Base-by-base conservation (phyloP, 768 basidiomycete species). In the Boletellus emodensis region DNA sequence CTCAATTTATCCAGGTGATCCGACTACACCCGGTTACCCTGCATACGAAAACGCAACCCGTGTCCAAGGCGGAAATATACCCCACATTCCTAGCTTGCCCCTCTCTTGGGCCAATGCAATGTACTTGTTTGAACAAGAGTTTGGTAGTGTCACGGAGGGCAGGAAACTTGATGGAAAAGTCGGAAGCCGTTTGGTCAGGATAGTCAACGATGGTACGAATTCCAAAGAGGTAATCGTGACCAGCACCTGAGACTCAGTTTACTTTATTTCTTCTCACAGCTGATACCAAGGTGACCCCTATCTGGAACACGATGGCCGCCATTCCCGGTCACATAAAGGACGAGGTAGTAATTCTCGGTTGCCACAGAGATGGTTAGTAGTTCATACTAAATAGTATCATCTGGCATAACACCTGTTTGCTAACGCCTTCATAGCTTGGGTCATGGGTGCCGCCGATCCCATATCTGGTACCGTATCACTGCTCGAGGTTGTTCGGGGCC, bases 241-340 rank as follows among this genome's bases (percentile, higher is more conserved):
- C 30, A n/a, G 11, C 17, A 30, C 20, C 40, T 43, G 22, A 32
- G 18, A 5, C 24, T 26, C 6, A 4, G 24, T 26, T 26, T 26
- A 26, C 5, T 14, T n/a, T 37, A 28, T 24, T 26, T 17, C 20
- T 50, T 22, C 13, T n/a, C 22, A 35, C 45, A 84, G 88, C 95
- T 36, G 79, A 91, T 49, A 83, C 78, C 26, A 82, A 84, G 61
- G 80, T 94, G 12, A 93, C 79, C 5, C 90, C 92, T 14, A 91
- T 95, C 42, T 95, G 91, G 91, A 96, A 95, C 69, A 76, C 82
- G 13, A 87, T 88, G 80, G 85, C 79, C 11, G 76, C 84, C 26
- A 87, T 94, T 51, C 92, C 90, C 7, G 93, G 91, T 3, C 81
- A 85, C 51, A 80, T 94, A 60, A 77, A 78, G 50, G 84, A 93